Evolutionary conservation across 306 rosid genomes (phyloP), one percentile per base, ranked within the genome.

Genomic region (Rubus parviflorus): DNA sequence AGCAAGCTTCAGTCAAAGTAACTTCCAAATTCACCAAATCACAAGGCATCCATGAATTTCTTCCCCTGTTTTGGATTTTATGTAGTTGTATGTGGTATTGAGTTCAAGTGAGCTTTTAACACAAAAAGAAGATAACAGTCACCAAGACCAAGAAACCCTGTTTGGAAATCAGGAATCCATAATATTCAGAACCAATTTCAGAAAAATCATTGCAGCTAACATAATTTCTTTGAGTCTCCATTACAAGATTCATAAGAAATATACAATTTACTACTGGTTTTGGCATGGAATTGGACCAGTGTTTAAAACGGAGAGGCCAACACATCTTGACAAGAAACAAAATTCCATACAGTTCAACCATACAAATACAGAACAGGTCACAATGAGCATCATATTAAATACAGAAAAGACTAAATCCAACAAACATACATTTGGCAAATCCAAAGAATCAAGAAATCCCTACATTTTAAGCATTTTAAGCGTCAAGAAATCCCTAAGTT

Each of bases 21-120:
- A 65, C 70, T 19, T 63, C 46, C 68, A n/a, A 63, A 14, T 63
- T 15, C 46, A 66, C 70, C 49, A 66, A 66, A 41, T 43, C 49
- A 65, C 3, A 5, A 40, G 9, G 23, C 4, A 65, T 65, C 2
- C 3, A 52, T 52, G 7, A 52, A 17, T 17, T 15, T 52, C 57
- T 52, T 52, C 57, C 57, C 19, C 20, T 53, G 8, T 53, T 19
- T 53, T 19, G 10, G 58, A 53, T 53, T 5, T 53, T 19, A 53
- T 53, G 22, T 49, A 49, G 54, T 8, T 49, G 7, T 49, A 49
- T 19, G 30, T 30, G 35, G 35, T 8, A 54, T 54, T 7, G 61
- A 8, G 62, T 56, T 30, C 20, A 8, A 56, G 30, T n/a, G n/a
- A 35, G 6, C 0, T 20, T 9, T 57, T 0, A 22, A 57, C 13